Conservation (phyloP, 1,284 basidiomycete species). For the Coniferiporia sulphurascens region DNA sequence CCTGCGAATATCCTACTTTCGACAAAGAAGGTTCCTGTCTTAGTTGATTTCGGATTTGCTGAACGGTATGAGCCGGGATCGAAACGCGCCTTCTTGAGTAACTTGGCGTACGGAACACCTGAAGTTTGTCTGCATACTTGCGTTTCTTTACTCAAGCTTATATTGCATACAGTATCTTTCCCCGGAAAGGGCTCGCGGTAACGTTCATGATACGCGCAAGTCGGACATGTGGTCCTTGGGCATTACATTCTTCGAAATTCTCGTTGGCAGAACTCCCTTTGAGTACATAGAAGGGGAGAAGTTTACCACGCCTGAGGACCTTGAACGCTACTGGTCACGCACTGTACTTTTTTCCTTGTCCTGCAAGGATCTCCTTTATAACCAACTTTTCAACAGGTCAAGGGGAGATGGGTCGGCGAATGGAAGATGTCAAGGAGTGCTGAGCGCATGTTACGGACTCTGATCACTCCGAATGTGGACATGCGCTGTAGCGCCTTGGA, state of each 20-base stretch:
- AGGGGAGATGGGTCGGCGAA: constrained; percentile 80
- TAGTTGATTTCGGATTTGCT: constrained; percentile 92
- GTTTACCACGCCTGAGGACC: constrained; percentile 75
- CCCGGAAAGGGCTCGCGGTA: constrained; percentile 81
- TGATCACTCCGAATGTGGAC: constrained; percentile 76
- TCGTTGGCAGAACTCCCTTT: constrained; percentile 88
- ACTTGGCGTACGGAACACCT: constrained; percentile 84
- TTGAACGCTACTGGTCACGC: constrained; percentile 79
- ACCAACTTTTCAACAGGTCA: constrained; percentile 37
- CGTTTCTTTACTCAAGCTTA: background rate
- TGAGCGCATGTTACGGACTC: constrained; percentile 64
- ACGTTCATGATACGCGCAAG: constrained; percentile 87
- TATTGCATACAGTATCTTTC: constrained; percentile 64
- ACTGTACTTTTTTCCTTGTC: constrained; percentile 45
- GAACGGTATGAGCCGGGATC: constrained; percentile 66
- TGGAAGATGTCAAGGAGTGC: constrained; percentile 66
- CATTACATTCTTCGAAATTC: constrained; percentile 89
- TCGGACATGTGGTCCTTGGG: constrained; percentile 93
- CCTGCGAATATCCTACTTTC: constrained; percentile 87
- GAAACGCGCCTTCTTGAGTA: constrained; percentile 71
- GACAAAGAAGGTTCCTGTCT: constrained; percentile 66
- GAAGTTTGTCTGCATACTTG: constrained; percentile 46
- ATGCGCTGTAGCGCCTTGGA: constrained; percentile 61
- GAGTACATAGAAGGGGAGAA: constrained; percentile 78
- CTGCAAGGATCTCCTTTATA: constrained; percentile 1